Conservation (phyloP, 371 early-diverging fungal species). For the Actinomucor elegans region DNA sequence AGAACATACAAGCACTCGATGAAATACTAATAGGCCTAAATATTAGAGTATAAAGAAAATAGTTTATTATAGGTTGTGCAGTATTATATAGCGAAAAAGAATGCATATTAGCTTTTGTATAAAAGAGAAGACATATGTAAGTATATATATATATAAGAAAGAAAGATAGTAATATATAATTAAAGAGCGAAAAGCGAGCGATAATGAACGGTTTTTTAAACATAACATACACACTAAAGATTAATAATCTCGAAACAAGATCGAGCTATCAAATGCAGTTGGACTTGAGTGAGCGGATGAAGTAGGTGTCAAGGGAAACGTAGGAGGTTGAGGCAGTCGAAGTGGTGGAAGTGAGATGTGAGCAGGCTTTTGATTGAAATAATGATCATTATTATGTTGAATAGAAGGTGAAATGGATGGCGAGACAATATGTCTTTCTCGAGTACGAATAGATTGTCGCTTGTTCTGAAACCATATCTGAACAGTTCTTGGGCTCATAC, state of each 20-base stretch:
- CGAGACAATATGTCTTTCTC: constrained; percentile 4
- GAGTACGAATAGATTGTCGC: constrained; percentile 54
- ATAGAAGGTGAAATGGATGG: constrained; percentile 34
- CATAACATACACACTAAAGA: not conserved
- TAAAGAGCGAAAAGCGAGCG: too few relatives aligned
- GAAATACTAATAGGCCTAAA: too few relatives aligned
- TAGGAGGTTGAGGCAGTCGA: constrained; percentile 24
- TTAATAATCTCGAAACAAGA: constrained; percentile 11
- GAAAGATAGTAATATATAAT: too few relatives aligned
- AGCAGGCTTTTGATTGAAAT: constrained; percentile 2
- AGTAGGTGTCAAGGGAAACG: constrained; percentile 27
- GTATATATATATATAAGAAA: too few relatives aligned
- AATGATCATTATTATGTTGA: constrained; percentile 37
- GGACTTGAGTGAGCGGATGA: constrained; percentile 34
- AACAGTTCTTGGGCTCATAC: constrained; percentile 83
- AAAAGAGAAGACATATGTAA: too few relatives aligned
- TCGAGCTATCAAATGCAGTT: constrained; percentile 5
- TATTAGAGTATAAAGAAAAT: too few relatives aligned
- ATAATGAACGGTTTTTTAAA: too few relatives aligned
- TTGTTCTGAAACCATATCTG: constrained; percentile 98
- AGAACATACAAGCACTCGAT: too few relatives aligned
- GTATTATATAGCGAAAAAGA: too few relatives aligned
- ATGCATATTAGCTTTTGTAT: too few relatives aligned
- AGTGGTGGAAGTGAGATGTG: constrained; percentile 25
- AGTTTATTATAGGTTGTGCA: too few relatives aligned